A percentile compares a stretch with the other conserved stretches of the same genome.
phyloP scores from a whole-genome alignment of 495 filamentous ascomycete species.

The Mycothermus thermophilus region DNA sequence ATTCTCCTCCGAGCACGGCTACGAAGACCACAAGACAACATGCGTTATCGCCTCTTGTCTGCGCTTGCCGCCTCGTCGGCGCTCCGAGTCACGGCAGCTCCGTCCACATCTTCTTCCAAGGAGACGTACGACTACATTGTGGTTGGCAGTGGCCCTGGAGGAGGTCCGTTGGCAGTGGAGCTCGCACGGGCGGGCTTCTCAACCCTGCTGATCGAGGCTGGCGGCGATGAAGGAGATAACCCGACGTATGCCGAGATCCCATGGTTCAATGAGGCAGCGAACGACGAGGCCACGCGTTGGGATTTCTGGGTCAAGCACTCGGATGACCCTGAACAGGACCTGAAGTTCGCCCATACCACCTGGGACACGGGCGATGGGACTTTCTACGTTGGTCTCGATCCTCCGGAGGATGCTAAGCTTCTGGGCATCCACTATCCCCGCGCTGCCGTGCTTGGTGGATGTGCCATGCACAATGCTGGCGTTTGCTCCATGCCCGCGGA shows the following conservation, averaged over 20 bases:
- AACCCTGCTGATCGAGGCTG: conserved; percentile 50
- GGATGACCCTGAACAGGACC: conserved; percentile 26
- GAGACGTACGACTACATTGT: conserved; percentile 49
- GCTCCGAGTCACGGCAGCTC: conserved; percentile 3
- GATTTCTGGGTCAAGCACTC: conserved; percentile 41
- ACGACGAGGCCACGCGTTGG: conserved; percentile 36
- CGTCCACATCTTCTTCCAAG: conserved; percentile 1
- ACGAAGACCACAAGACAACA: conserved; percentile 3
- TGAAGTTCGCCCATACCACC: conserved; percentile 30
- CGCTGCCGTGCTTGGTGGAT: conserved; percentile 33
- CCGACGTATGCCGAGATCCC: conserved; percentile 27
- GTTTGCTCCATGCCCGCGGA: conserved; percentile 28
- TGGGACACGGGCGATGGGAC: conserved; percentile 32
- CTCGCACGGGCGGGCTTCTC: conserved; percentile 47
- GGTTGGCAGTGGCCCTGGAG: conserved; percentile 51
- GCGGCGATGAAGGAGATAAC: conserved; percentile 43
- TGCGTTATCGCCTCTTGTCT: conserved; percentile 19
- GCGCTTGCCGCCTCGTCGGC: conserved; percentile 15
- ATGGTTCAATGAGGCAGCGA: conserved; percentile 30
- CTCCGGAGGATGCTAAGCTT: conserved; percentile 27
- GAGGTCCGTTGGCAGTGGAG: conserved; percentile 47
- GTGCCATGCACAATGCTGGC: conserved; percentile 37
- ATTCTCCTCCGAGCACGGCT: conserved; percentile 21
- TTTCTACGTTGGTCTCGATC: conserved; percentile 34
- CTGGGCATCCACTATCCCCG: conserved; percentile 37